Evolutionary conservation across 345 rosid species (phyloP), one percentile per base, ranked within the genome.

Genomic region (Durio zibethinus): DNA sequence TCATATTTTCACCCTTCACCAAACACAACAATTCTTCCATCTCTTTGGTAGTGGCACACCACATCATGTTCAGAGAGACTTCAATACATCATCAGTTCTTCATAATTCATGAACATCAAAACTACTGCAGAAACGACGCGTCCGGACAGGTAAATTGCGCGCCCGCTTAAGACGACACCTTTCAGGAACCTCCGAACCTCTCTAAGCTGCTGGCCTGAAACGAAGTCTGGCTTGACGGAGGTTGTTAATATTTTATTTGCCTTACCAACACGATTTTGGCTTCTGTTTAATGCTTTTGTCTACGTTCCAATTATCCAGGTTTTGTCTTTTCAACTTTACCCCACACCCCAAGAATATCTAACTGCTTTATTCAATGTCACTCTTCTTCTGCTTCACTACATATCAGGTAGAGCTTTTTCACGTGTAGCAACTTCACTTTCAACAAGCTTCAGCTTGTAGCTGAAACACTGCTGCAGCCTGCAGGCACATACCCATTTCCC

Each of bases 391-490:
- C 53, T 23, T 57, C 62, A 4, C 14, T 64, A 16, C 16, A 62
- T 12, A 66, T 40, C 25, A 8, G 29, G 31, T 68, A 68, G 43
- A 65, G n/a, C 25, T 38, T 38, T 5, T 66, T 66, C 52, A 20
- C 27, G 0, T 2, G 20, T 16, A 45, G 35, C 36, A 25, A 40
- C 52, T 66, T 66, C 50, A n/a, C 48, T 40, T 40, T 66, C 71
- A 66, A 66, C 31, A 40, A 2, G 33, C 20, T 68, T 67, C 72
- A 21, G 52, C 23, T 67, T 67, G 18, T 23, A 25, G 8, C 72
- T 67, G 20, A 12, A 67, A 67, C 35, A 67, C 20, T 43, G 53
- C 35, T 67, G 52, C 54, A 23, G n/a, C 73, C 73, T 68, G 56
- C 36, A 23, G 74, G 74, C 50, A 47, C 9, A 1, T 47, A 48